These are phyloP conservation scores for Cymbidium sinense DNA, from an alignment of 106 monocot genomes.

Conservation along the genomic window DNA sequence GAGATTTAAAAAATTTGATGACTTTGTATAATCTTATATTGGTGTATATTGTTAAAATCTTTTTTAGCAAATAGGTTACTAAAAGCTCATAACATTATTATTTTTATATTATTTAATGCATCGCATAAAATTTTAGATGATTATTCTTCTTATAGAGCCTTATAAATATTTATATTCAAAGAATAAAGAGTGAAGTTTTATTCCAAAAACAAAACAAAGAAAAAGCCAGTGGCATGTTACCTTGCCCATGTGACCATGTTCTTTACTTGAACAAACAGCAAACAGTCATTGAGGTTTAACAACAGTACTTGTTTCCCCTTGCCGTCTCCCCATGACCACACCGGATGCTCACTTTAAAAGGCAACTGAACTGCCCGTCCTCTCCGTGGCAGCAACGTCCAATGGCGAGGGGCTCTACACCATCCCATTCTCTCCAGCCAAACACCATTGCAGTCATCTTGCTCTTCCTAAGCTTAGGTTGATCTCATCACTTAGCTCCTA, in stretches of 20 bases:
- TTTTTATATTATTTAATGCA: too few species aligned
- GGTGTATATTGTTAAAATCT: too few species aligned
- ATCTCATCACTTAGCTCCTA: background rate
- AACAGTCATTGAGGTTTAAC: background rate
- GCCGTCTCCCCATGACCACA: background rate
- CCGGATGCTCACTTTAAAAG: background rate
- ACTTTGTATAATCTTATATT: too few species aligned
- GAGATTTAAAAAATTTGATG: too few species aligned
- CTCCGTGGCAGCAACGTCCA: background rate
- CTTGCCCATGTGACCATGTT: background rate
- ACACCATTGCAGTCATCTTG: slow-evolving; percentile 11
- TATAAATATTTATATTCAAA: too few species aligned
- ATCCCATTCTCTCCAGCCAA: background rate
- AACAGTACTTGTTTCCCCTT: background rate
- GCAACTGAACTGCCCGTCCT: background rate
- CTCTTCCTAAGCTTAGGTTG: slow-evolving; percentile 12
- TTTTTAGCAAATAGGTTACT: too few species aligned
- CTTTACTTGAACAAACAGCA: background rate
- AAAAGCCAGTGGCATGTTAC: background rate
- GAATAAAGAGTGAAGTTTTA: background rate
- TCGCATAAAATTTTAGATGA: too few species aligned
- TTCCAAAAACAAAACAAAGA: background rate
- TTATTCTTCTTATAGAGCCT: too few species aligned
- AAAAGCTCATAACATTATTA: too few species aligned
- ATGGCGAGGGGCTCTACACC: slow-evolving; percentile 9